Percentiles rank a stretch among this genome's conserved stretches.
These are phyloP conservation scores for Neoboletus subvelutipes DNA, from an alignment of 768 basidiomycete genomes.

Conservation along the genomic window DNA sequence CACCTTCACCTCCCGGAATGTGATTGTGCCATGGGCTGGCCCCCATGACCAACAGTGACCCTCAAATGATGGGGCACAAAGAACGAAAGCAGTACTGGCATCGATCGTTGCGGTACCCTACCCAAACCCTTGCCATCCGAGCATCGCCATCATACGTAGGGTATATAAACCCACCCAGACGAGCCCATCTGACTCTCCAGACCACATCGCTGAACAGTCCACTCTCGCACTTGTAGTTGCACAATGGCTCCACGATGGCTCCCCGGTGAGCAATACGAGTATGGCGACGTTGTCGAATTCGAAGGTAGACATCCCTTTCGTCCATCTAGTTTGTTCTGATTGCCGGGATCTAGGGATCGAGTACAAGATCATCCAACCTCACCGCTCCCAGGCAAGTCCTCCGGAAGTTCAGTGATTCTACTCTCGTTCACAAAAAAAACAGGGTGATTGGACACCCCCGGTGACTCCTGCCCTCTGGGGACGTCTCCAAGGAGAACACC, in stretches of 20 bases:
- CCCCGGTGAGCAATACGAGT: conserved; percentile 60
- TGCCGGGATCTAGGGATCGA: conserved; percentile 35
- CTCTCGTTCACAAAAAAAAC: conserved; percentile 8
- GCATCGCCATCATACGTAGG: conserved; percentile 5
- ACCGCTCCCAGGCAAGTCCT: conserved; percentile 58
- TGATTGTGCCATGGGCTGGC: not conserved
- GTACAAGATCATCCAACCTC: conserved; percentile 74
- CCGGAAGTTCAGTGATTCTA: not conserved
- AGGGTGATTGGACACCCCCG: conserved; percentile 70
- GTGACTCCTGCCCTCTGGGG: conserved; percentile 70
- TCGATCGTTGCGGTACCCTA: conserved; percentile 8
- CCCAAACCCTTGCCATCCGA: not conserved
- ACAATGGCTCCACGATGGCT: conserved; percentile 53
- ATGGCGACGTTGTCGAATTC: conserved; percentile 54
- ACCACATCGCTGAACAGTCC: conserved; percentile 7
- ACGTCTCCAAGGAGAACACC: conserved; percentile 38
- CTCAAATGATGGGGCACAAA: not conserved
- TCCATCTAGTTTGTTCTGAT: conserved; percentile 7
- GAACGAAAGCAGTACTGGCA: not conserved
- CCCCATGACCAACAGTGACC: not conserved
- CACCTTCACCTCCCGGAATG: not conserved
- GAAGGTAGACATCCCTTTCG: conserved; percentile 41
- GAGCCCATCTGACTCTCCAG: not conserved
- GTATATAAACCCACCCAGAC: conserved; percentile 21
- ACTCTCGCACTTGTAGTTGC: not conserved